Conservation (phyloP, 2,329 filamentous ascomycete genomes). For the Madurella fahalii region DNA sequence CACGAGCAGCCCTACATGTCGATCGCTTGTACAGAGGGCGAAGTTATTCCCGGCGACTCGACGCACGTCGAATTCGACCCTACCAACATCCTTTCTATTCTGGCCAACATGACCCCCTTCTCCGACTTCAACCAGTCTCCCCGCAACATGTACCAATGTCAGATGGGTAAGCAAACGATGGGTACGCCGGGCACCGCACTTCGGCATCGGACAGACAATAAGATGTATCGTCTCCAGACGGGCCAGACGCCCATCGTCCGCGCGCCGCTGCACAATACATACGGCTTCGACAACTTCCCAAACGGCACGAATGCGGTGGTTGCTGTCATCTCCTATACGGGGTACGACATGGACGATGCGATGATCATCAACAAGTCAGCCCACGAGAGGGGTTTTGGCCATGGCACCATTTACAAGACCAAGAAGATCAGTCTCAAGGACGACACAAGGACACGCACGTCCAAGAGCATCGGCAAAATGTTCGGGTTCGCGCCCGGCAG, state of each 20-base stretch:
- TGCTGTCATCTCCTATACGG: conserved; percentile 96
- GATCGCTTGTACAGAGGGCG: conserved; percentile 84
- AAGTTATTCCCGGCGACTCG: conserved; percentile 81
- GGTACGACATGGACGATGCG: conserved; percentile 99
- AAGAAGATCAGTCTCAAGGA: conserved; percentile 87
- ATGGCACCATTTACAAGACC: conserved; percentile 97
- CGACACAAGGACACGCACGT: conserved; percentile 62
- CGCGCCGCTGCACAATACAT: conserved; percentile 88
- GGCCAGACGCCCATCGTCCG: conserved; percentile 93
- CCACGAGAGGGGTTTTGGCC: conserved; percentile 90
- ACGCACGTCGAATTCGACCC: conserved; percentile 93
- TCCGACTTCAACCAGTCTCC: conserved; percentile 98
- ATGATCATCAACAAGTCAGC: conserved; percentile 99
- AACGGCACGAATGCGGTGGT: conserved; percentile 95
- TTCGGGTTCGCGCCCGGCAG: conserved; percentile 87
- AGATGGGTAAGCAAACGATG: conserved; percentile 99
- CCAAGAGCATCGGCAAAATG: conserved; percentile 69
- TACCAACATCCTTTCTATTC: conserved; percentile 94
- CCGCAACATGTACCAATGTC: conserved; percentile 98
- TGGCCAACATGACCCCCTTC: conserved; percentile 98
- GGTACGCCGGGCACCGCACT: conserved; percentile 86
- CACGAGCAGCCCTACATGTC: conserved; percentile 99
- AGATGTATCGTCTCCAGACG: conserved; percentile 89
- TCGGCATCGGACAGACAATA: conserved; percentile 91
- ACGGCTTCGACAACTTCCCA: conserved; percentile 96